Percentiles rank a stretch among this genome's conserved stretches.
Evolutionary conservation across 495 filamentous ascomycete species (phyloP).

Genomic region (Podospora australis): DNA sequence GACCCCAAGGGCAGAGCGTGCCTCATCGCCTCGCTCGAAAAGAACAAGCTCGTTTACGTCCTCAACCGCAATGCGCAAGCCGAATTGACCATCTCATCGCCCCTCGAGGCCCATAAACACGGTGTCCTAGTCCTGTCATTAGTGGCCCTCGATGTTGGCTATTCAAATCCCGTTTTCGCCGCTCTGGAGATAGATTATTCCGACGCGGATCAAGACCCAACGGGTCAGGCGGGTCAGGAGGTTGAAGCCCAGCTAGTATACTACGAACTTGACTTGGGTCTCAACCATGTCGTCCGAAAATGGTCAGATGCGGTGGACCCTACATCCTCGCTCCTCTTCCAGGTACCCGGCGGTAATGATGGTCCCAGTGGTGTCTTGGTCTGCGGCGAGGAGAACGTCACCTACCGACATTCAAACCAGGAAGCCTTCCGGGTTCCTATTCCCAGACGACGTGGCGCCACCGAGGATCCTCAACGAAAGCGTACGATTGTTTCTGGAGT

Average conservation of each 20-base stretch:
- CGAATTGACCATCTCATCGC: constrained; percentile 92
- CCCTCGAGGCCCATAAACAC: constrained; percentile 95
- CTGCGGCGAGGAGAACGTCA: constrained; percentile 89
- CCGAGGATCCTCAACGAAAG: constrained; percentile 89
- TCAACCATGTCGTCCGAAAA: constrained; percentile 95
- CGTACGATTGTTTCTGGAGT: constrained; percentile 80
- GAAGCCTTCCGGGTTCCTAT: constrained; percentile 83
- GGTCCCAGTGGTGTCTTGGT: constrained; percentile 93
- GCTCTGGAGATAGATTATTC: constrained; percentile 90
- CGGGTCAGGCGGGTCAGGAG: constrained; percentile 72
- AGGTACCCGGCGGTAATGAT: constrained; percentile 90
- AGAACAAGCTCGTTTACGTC: constrained; percentile 99
- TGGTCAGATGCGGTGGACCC: constrained; percentile 93
- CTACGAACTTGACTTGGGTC: constrained; percentile 91
- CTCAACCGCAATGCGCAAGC: constrained; percentile 92
- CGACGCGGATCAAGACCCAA: constrained; percentile 85
- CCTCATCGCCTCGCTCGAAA: constrained; percentile 88
- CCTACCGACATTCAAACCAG: constrained; percentile 90
- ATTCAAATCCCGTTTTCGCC: constrained; percentile 94
- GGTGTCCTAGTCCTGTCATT: constrained; percentile 86
- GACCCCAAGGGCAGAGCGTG: constrained; percentile 95
- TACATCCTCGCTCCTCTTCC: constrained; percentile 82
- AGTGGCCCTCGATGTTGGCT: constrained; percentile 84
- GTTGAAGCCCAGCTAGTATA: constrained; percentile 89
- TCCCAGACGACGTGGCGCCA: constrained; percentile 74